Evolutionary conservation across 2,329 filamentous ascomycete genomes (phyloP).

Genomic region (Teratosphaeria pseudoeucalypti): DNA sequence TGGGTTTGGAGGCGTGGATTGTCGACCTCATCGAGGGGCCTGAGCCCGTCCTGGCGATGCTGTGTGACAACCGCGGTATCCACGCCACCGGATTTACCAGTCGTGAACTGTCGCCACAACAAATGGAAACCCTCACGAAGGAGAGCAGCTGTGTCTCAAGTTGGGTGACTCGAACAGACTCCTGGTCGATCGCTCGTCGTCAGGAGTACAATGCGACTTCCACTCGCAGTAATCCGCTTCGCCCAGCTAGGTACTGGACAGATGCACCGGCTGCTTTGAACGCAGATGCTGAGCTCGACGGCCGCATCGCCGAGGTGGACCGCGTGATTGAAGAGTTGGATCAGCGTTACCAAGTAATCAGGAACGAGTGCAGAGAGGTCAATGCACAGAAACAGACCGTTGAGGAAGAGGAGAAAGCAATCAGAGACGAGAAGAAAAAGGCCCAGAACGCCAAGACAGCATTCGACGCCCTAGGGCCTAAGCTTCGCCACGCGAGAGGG

Average conservation of each 20-base stretch:
- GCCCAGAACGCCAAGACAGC: constrained; percentile 54
- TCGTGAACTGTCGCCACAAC: constrained; percentile 52
- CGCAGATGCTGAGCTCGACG: constrained; percentile 51
- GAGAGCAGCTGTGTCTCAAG: constrained; percentile 44
- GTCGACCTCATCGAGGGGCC: constrained; percentile 73
- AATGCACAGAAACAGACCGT: constrained; percentile 13
- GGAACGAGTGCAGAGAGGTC: constrained; percentile 19
- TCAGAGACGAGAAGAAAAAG: constrained; percentile 58
- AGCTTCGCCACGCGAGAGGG: constrained; percentile 50
- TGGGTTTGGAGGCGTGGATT: constrained; percentile 69
- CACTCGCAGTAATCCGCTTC: constrained; percentile 54
- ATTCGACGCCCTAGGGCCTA: constrained; percentile 58
- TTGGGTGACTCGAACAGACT: constrained; percentile 59
- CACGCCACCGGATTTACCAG: constrained; percentile 58
- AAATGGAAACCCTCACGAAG: constrained; percentile 52
- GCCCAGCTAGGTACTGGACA: constrained; percentile 59
- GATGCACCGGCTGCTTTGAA: constrained; percentile 62
- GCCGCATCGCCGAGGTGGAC: constrained; percentile 36
- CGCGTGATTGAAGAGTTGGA: constrained; percentile 30
- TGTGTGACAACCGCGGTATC: constrained; percentile 63
- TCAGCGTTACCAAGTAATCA: constrained; percentile 23
- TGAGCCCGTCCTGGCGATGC: constrained; percentile 72
- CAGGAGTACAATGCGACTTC: constrained; percentile 69
- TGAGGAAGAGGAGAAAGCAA: constrained; percentile 24
- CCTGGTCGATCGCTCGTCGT: constrained; percentile 58